A percentile compares a stretch with the other conserved stretches of the same genome.
These are phyloP conservation scores for Posidonia australis DNA, from an alignment of 106 monocot species.

Conservation along the genomic window DNA sequence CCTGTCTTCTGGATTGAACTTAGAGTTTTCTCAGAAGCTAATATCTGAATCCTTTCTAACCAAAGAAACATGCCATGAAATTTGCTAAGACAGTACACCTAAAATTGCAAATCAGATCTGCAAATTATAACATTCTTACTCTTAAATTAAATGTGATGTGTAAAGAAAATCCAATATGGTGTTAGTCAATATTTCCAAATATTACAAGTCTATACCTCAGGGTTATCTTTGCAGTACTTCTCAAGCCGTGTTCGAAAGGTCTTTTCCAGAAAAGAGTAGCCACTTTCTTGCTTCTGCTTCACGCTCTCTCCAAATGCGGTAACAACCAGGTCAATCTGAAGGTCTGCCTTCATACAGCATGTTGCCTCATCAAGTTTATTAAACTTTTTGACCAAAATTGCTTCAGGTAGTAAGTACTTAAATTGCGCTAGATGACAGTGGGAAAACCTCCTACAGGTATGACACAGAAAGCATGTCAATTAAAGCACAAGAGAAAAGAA, in stretches of 20 bases:
- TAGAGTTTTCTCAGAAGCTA: too few relatives aligned
- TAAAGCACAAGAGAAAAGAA: not conserved
- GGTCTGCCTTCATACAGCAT: conserved; percentile 23
- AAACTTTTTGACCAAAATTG: conserved; percentile 22
- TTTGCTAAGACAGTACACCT: too few relatives aligned
- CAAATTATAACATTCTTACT: too few relatives aligned
- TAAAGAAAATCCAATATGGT: not conserved
- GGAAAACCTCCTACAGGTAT: conserved; percentile 8
- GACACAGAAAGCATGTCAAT: not conserved
- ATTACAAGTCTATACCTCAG: conserved; percentile 8
- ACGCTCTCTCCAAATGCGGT: conserved; percentile 3
- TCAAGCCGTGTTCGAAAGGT: conserved; percentile 15
- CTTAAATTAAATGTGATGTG: not conserved
- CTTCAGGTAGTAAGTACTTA: conserved; percentile 22
- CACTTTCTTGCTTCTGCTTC: conserved; percentile 7
- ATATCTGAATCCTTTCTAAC: too few relatives aligned
- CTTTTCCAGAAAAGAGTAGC: conserved; percentile 7
- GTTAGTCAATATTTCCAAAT: not conserved
- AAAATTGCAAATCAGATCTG: too few relatives aligned
- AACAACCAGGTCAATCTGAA: conserved; percentile 13
- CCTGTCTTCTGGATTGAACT: too few relatives aligned
- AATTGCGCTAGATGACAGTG: conserved; percentile 19
- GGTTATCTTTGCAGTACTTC: conserved; percentile 9
- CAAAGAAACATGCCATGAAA: too few relatives aligned
- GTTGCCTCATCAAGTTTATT: conserved; percentile 14